A percentile compares a stretch with the other conserved stretches of the same genome.
Evolutionary conservation across 2,329 filamentous ascomycete genomes (phyloP).

Genomic region (Talaromyces sp.): DNA sequence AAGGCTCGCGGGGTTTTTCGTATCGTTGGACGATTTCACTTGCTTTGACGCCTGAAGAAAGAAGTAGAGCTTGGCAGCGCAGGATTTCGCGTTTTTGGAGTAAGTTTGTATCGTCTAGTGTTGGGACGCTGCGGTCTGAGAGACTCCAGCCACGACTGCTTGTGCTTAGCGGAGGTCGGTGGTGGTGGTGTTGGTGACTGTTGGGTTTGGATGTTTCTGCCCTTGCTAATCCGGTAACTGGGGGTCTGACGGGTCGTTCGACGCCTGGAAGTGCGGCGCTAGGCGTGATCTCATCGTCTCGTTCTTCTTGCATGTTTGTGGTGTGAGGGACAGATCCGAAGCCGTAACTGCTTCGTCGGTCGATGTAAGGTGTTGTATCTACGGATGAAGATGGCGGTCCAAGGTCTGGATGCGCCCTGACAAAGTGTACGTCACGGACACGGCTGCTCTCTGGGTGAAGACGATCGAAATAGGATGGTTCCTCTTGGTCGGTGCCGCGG

Average conservation of each 20-base stretch:
- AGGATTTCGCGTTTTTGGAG: constrained; percentile 70
- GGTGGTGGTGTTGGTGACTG: constrained; percentile 18
- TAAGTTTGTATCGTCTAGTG: constrained; percentile 29
- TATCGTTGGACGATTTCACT: constrained; percentile 69
- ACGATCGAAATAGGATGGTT: constrained; percentile 17
- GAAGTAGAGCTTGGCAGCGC: constrained; percentile 68
- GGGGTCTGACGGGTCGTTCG: constrained; percentile 31
- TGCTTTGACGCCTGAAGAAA: constrained; percentile 86
- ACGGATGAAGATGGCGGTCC: constrained; percentile 17
- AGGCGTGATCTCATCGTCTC: constrained; percentile 11
- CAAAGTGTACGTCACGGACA: constrained; percentile 8
- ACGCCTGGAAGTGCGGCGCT: constrained; percentile 18
- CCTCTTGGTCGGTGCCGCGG: constrained; percentile 34
- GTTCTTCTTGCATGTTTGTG: constrained; percentile 21
- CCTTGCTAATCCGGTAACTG: constrained; percentile 43
- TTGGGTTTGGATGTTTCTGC: constrained; percentile 28
- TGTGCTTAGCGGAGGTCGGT: constrained; percentile 34
- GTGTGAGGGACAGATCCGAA: constrained; percentile 26
- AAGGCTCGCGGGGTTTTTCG: constrained; percentile 37
- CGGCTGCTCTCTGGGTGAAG: not conserved
- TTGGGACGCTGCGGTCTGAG: constrained; percentile 44
- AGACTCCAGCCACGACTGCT: constrained; percentile 55
- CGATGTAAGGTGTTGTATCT: constrained; percentile 15
- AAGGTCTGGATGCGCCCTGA: constrained; percentile 1
- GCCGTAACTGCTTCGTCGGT: constrained; percentile 24